Evolutionary conservation across 306 rosid species (phyloP), one percentile per base, ranked within the genome.

Genomic region (Albizia julibrissin): DNA sequence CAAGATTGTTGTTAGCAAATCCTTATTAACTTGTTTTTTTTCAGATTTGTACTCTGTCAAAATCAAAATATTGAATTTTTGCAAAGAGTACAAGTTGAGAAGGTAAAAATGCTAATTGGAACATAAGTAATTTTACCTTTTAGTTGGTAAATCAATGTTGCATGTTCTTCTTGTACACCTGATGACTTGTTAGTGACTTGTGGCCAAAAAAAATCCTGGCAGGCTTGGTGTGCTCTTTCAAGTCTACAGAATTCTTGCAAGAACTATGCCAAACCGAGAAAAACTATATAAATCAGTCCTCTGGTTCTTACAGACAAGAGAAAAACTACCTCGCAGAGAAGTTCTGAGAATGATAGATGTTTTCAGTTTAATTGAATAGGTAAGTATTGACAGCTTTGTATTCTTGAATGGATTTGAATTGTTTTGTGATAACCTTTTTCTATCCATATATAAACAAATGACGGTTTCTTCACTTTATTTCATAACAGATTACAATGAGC

Each of bases 161-260:
- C 31, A 64, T 64, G 40, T 64, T 29, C 31, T 59, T 22, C 69
- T 64, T 29, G 16, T 16, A 13, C 37, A 64, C 40, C 9, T 31
- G 16, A 29, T 14, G 8, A 64, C 16, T 64, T 29, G 69, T 14
- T 13, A 14, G 37, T 29, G 40, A 31, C 74, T 85, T 68, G 81
- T 80, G 74, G 31, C 71, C 22, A 26, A 62, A 62, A 10, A n/a
- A 56, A 56, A 22, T 14, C 12, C 27, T 79, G 24, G 83, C 91
- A 95, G 99, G 98, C 93, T 54, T 95, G 97, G 96, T 77, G 69
- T 70, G 88, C 76, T 73, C 93, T 92, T 85, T 92, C 96, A 65
- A 89, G 84, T 86, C 87, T 89, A 75, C 90, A 90, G 82, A 86
- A 80, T 82, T 93, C 94, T 75, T 66, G 74, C 77, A 85, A 88